phyloP scores from a whole-genome alignment of 2,329 filamentous ascomycete genomes.

The Xylaria arbuscula region DNA sequence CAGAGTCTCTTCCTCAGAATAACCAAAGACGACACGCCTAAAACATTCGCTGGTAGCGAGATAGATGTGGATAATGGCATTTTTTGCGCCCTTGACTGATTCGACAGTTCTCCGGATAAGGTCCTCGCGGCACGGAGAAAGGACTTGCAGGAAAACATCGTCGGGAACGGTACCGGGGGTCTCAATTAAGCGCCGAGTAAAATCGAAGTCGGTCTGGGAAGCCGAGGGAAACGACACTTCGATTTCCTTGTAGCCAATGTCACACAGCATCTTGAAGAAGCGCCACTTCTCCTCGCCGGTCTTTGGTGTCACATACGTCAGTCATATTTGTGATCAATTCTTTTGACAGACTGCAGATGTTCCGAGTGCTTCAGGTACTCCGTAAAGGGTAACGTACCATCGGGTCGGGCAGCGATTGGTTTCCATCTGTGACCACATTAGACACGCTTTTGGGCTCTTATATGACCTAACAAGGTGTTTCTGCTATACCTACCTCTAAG shows the following conservation, averaged over 20 bases:
- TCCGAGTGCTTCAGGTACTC: neutral
- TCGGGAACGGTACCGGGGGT: conserved; percentile 86
- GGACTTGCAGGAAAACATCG: conserved; percentile 91
- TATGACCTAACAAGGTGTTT: neutral
- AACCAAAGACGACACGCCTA: conserved; percentile 88
- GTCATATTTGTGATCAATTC: neutral
- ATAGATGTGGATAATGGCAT: conserved; percentile 94
- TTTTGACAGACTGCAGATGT: neutral
- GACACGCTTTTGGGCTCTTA: neutral
- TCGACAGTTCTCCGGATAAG: conserved; percentile 91
- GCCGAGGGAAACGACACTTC: conserved; percentile 96
- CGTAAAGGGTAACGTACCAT: neutral
- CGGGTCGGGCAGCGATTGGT: neutral
- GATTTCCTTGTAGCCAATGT: conserved; percentile 97
- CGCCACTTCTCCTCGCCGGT: conserved; percentile 94
- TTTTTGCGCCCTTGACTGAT: conserved; percentile 87
- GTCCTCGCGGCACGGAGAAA: conserved; percentile 91
- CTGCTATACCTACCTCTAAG: neutral
- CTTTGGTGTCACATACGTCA: conserved; percentile 55
- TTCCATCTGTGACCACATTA: neutral
- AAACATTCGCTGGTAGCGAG: conserved; percentile 97
- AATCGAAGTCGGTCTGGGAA: conserved; percentile 95
- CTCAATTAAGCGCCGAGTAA: conserved; percentile 86
- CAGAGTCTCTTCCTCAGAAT: conserved; percentile 82
- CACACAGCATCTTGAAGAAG: conserved; percentile 94